Evolutionary conservation across 2,329 filamentous ascomycete species (phyloP).

Genomic region (Fusarium praegraminearum): DNA sequence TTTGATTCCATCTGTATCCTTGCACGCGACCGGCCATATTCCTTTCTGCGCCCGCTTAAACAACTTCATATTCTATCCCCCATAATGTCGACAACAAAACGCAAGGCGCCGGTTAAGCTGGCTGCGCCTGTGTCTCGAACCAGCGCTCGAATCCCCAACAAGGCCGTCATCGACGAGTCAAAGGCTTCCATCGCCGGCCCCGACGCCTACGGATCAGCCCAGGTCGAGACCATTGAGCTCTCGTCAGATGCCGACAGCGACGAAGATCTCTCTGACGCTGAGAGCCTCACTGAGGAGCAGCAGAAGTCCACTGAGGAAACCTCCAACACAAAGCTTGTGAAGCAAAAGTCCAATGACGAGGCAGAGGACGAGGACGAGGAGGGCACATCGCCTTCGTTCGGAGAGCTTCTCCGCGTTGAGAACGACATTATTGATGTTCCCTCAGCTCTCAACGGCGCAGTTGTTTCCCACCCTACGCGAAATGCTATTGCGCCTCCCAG

Average conservation of each 20-base stretch:
- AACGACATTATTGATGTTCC: slow-evolving; percentile 82
- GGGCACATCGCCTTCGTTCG: slow-evolving; percentile 77
- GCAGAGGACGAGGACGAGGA: slow-evolving; percentile 58
- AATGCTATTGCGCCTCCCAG: slow-evolving; percentile 71
- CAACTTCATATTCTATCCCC: slow-evolving; percentile 32
- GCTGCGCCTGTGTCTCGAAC: slow-evolving; percentile 66
- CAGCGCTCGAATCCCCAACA: slow-evolving; percentile 63
- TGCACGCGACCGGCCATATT: slow-evolving; percentile 34
- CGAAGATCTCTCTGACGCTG: slow-evolving; percentile 61
- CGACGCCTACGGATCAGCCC: slow-evolving; percentile 54
- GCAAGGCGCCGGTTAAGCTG: slow-evolving; percentile 69
- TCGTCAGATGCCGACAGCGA: slow-evolving; percentile 67
- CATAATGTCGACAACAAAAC: slow-evolving; percentile 70
- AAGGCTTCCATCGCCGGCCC: slow-evolving; percentile 64
- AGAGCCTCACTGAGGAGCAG: slow-evolving; percentile 49
- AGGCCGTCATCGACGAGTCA: slow-evolving; percentile 68
- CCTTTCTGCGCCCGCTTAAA: slow-evolving; percentile 22
- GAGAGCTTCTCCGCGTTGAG: slow-evolving; percentile 81
- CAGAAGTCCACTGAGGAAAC: slow-evolving; percentile 12
- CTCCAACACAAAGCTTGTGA: slow-evolving; percentile 37
- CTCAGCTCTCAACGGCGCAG: slow-evolving; percentile 42
- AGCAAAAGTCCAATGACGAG: slow-evolving; percentile 46
- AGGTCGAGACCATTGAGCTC: slow-evolving; percentile 65
- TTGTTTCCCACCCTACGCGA: slow-evolving; percentile 57
- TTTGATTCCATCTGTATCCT: slow-evolving; percentile 18